These are phyloP conservation scores for Phytophthora pluvialis DNA, from an alignment of 352 stramenopile genomes.

Conservation along the genomic window DNA sequence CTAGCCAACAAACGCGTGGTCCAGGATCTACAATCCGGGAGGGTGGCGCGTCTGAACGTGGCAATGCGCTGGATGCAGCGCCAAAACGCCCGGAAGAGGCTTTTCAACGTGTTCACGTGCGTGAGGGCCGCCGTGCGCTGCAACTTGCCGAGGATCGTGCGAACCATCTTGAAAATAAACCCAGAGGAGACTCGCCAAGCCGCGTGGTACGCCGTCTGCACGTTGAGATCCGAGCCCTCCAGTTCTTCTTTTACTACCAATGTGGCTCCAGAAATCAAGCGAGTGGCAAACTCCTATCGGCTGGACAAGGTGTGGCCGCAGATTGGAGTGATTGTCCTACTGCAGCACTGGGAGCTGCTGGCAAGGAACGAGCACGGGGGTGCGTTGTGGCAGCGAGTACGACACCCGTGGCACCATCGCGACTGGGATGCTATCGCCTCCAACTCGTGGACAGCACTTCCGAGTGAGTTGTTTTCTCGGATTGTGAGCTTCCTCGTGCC, in stretches of 20 bases:
- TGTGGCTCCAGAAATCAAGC: not conserved
- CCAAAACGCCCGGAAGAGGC: not conserved
- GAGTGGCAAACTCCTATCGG: constrained; percentile 4
- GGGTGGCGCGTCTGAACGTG: constrained; percentile 2
- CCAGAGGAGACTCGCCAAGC: constrained; percentile 17
- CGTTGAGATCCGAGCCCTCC: not conserved
- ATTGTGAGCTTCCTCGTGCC: constrained; percentile 16
- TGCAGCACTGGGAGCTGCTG: constrained; percentile 15
- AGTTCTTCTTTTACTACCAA: not conserved
- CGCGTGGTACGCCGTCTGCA: constrained; percentile 23
- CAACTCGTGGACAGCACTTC: constrained; percentile 12
- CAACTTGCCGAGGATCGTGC: constrained; percentile 6
- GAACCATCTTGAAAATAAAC: constrained; percentile 11
- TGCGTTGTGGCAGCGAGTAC: constrained; percentile 1
- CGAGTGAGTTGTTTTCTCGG: constrained; percentile 1
- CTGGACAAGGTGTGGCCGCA: constrained; percentile 14
- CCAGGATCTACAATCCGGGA: constrained; percentile 12
- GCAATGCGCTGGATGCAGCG: constrained; percentile 19
- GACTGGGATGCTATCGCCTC: constrained; percentile 13
- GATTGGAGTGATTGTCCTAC: constrained; percentile 7
- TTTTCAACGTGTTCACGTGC: constrained; percentile 25
- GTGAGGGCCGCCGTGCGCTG: constrained; percentile 17
- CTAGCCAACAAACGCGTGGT: constrained; percentile 20
- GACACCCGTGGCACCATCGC: not conserved
- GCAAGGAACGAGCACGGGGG: not conserved